These are phyloP conservation scores for Graphilbum sp. DNA, from an alignment of 2,329 filamentous ascomycete genomes.

Conservation along the genomic window DNA sequence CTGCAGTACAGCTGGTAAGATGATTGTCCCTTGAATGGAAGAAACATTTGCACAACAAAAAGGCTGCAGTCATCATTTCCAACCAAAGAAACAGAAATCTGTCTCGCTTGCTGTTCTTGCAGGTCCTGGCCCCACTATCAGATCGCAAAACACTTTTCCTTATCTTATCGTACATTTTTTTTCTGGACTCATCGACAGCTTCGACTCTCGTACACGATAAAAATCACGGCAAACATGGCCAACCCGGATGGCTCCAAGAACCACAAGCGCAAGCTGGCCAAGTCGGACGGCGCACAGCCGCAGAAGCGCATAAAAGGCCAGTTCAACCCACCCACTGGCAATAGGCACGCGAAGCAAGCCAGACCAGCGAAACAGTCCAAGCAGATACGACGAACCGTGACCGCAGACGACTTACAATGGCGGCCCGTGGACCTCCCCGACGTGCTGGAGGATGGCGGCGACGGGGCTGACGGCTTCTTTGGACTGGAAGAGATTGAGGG, in stretches of 20 bases:
- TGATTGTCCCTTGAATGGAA: too few relatives aligned
- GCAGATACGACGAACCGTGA: constrained; percentile 14
- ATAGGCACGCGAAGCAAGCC: constrained; percentile 14
- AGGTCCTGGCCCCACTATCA: not conserved
- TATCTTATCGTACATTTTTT: not conserved
- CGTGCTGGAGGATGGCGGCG: constrained; percentile 67
- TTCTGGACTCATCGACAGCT: not conserved
- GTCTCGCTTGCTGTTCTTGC: too few relatives aligned
- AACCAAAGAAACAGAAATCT: too few relatives aligned
- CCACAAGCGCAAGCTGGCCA: constrained; percentile 2
- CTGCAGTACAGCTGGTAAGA: too few relatives aligned
- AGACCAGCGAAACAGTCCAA: too few relatives aligned
- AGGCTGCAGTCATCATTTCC: too few relatives aligned
- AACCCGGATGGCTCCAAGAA: not conserved
- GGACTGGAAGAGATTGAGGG: constrained; percentile 84
- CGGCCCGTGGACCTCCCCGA: constrained; percentile 51
- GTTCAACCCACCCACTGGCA: not conserved
- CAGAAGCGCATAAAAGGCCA: constrained; percentile 4
- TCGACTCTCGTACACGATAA: not conserved
- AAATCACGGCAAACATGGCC: not conserved
- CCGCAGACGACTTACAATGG: constrained; percentile 37
- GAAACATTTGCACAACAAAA: too few relatives aligned
- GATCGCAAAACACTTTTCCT: not conserved
- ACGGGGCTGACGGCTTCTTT: constrained; percentile 90
- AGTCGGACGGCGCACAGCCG: not conserved